Evolutionary conservation across 75 land plant genomes (phyloP), one percentile per base, ranked within the genome.

Genomic region (Pinus tabuliformis): DNA sequence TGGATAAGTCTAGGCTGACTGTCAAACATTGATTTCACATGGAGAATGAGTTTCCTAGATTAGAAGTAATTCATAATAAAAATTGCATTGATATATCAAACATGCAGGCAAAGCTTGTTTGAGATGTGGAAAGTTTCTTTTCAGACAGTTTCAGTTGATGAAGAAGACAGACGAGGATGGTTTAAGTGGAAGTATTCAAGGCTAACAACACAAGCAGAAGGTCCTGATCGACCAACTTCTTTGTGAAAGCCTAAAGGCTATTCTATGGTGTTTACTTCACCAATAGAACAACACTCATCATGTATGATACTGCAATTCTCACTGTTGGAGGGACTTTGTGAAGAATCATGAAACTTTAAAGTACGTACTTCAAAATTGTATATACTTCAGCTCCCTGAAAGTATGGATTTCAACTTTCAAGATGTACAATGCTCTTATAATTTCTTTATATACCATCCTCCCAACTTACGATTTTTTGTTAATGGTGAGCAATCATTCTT

Each of bases 21-120:
- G 7, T 57, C 18, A 17, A 20, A 21, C 6, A 42, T 77, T 77
- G 9, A 15, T 58, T 26, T 16, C 6, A 58, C 11, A 22, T 45
- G 58, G 4, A 39, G 11, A 63, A 26, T 62, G 30, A 9, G 12
- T 62, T 9, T 21, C 64, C 33, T 62, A 26, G 33, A 5, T 62
- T 36, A 18, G 28, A 65, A 33, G 70, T 36, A 5, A 18, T 7
- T 33, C 20, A 20, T 65, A 8, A 65, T 33, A 33, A 65, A 37
- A 30, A 65, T 8, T 36, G 16, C 17, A 36, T 65, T 68, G 71
- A 39, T 72, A 52, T 59, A 15, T 56, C 15, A 9, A 22, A 21
- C 24, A 60, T 85, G 79, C 82, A 88, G 90, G 81, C 64, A 60
- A 76, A 88, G 90, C 73, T 73, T 88, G 11, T 71, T 85, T 5